A percentile compares a stretch with the other conserved stretches of the same genome.
Evolutionary conservation across 257 asterid species (phyloP).

Genomic region (Nicotiana benthamiana): DNA sequence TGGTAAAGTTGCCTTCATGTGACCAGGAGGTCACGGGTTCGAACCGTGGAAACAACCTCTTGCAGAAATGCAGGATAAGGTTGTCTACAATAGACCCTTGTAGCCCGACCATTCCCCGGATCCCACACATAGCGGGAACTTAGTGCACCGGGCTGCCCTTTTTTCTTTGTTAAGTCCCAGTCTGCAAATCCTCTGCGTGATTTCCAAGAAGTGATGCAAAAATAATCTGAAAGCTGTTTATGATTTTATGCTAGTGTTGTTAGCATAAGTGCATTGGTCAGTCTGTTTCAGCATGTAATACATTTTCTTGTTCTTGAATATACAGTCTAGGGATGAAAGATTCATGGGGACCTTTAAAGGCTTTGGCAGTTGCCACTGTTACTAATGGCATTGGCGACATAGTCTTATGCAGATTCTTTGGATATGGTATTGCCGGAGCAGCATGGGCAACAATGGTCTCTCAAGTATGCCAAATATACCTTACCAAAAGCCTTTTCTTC

Average conservation of each 20-base stretch:
- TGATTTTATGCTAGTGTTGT: not conserved
- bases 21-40: too few relatives aligned
- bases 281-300: not conserved
- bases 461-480: slow-evolving; percentile 41
- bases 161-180: not conserved
- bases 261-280: not conserved
- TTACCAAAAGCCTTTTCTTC: not conserved
- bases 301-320: not conserved
- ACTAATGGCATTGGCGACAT: slow-evolving; percentile 84
- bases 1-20: too few relatives aligned
- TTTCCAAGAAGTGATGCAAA: too few relatives aligned
- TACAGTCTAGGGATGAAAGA: slow-evolving; percentile 97
- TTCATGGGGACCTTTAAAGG: slow-evolving; percentile 97
- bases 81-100: too few relatives aligned
- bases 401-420: slow-evolving; percentile 67
- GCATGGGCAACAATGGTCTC: slow-evolving; percentile 99
- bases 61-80: too few relatives aligned
- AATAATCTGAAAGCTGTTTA: not conserved
- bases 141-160: too few relatives aligned
- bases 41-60: too few relatives aligned
- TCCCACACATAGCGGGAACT: too few relatives aligned
- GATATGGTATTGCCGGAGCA: slow-evolving; percentile 97
- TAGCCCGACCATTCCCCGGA: too few relatives aligned
- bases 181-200: too few relatives aligned
- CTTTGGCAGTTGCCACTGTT: slow-evolving; percentile 75